Base-by-base conservation (phyloP, 441 rosid genomes). In the Pelargonium cotyledonis region DNA sequence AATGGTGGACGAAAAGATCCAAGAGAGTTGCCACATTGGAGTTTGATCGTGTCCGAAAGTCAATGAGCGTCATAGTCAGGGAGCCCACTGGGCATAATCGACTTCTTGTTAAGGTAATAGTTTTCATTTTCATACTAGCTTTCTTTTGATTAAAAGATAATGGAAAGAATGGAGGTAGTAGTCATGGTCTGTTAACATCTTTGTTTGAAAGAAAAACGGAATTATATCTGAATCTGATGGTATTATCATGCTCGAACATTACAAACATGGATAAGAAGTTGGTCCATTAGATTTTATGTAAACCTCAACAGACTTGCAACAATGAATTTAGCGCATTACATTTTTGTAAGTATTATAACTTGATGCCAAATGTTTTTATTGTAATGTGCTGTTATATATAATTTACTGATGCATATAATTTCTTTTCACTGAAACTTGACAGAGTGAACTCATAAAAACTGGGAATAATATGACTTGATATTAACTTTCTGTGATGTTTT, bases 41-140 rank as follows among this genome's bases (percentile, higher is more conserved):
- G 84, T 95, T 95, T 21, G 97, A 90, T 68, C 93, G 89, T 5
- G 97, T 90, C 74, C 69, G 99, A 58, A 95, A 95, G 78, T 95
- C 99, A 61, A 92, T 92, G 99, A 97, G 98, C 78, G 97, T 92
- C 75, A 89, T 95, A 76, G 93, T 89, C 66, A 85, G 84, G 79
- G 88, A 97, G 44, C 69, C 80, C 84, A 79, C 92, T 5, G 86
- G 91, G 71, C 80, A 72, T 38, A 90, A 92, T 73, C 70, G 86
- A 58, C 79, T 95, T 76, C 90, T 95, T 65, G 98, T 90, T 70
- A 95, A 95, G 99, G 99, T 61, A 53, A 97, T 61, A 47, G 5
- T 29, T 29, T 29, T 29, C 35, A 29, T 29, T 29, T 29, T 29
- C 35, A 29, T 29, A 4, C 53, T 23, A 31, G 51, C 12, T 44